phyloP scores from a whole-genome alignment of 2,329 filamentous ascomycete species.

The Epichloe sibirici region DNA sequence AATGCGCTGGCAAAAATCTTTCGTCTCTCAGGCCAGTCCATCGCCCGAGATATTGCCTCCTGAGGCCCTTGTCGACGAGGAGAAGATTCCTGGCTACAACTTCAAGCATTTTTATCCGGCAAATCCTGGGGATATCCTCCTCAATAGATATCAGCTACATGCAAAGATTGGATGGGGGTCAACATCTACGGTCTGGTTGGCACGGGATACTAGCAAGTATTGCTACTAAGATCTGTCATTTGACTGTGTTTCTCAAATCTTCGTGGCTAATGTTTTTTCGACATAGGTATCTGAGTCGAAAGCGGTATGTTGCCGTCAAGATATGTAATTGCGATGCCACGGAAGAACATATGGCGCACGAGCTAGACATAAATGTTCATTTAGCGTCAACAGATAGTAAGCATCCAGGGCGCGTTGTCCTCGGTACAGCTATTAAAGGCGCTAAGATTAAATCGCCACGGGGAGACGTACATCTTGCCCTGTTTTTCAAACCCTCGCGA shows the following conservation, averaged over 20 bases:
- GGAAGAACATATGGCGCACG: slow-evolving; percentile 12
- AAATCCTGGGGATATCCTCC: slow-evolving; percentile 19
- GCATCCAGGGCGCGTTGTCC: slow-evolving; percentile 17
- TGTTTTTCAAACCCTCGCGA: slow-evolving; percentile 27
- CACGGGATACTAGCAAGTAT: slow-evolving; percentile 8
- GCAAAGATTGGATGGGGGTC: slow-evolving; percentile 25
- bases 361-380: slow-evolving; percentile 8
- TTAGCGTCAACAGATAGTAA: slow-evolving; percentile 1
- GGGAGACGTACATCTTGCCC: slow-evolving; percentile 20
- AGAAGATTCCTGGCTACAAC: slow-evolving; percentile 12
- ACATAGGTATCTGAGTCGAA: slow-evolving; percentile 1
- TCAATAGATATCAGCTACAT: slow-evolving; percentile 20
- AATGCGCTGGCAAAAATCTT: too few relatives aligned
- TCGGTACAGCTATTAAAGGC: slow-evolving; percentile 19
- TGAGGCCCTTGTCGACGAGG: slow-evolving; percentile 12
- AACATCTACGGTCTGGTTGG: slow-evolving; percentile 27
- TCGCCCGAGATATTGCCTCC: too few relatives aligned
- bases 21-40: too few relatives aligned
- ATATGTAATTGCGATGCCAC: slow-evolving; percentile 11
- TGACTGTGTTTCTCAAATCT: background rate
- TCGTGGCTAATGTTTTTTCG: background rate
- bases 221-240: background rate
- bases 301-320: slow-evolving; percentile 13
- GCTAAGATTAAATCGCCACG: slow-evolving; percentile 17
- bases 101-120: slow-evolving; percentile 18